Evolutionary conservation across 768 basidiomycete species (phyloP).

Genomic region (Lactifluus subvellereus): DNA sequence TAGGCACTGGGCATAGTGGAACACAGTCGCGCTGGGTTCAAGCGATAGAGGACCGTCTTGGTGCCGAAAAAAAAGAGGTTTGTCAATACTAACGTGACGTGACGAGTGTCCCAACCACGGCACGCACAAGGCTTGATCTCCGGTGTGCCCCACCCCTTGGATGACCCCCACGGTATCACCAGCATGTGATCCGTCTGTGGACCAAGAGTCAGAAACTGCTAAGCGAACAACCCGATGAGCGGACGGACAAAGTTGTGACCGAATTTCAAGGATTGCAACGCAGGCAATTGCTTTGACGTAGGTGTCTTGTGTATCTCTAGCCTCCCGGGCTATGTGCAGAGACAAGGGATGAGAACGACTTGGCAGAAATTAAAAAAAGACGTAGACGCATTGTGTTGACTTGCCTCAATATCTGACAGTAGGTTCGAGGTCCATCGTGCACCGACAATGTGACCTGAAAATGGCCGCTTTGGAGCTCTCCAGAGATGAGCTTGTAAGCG

Average conservation of each 20-base stretch:
- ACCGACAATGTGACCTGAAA: not conserved
- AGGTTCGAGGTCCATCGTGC: slow-evolving; percentile 17
- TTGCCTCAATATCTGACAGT: slow-evolving; percentile 18
- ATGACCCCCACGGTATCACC: slow-evolving; percentile 36
- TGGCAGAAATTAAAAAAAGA: not conserved
- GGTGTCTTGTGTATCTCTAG: slow-evolving; percentile 11
- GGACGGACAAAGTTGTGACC: slow-evolving; percentile 21
- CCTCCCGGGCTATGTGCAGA: slow-evolving; percentile 4
- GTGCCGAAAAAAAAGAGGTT: too few species aligned
- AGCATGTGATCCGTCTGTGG: slow-evolving; percentile 38
- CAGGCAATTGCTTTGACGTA: slow-evolving; percentile 19
- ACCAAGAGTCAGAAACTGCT: not conserved
- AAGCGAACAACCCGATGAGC: not conserved
- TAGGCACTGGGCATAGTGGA: slow-evolving; percentile 47
- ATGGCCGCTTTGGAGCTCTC: not conserved
- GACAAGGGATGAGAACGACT: not conserved
- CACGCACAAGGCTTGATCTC: slow-evolving; percentile 41
- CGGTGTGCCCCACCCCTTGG: slow-evolving; percentile 41
- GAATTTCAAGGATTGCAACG: slow-evolving; percentile 15
- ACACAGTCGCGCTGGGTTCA: slow-evolving; percentile 46
- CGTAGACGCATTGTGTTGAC: not conserved
- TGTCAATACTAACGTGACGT: not conserved
- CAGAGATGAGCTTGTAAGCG: slow-evolving; percentile 1
- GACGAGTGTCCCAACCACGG: not conserved
- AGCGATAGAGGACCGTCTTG: slow-evolving; percentile 42